Percentiles rank a stretch among this genome's conserved stretches.
Evolutionary conservation across 2,329 filamentous ascomycete genomes (phyloP).

Genomic region (Colletotrichum sp.): DNA sequence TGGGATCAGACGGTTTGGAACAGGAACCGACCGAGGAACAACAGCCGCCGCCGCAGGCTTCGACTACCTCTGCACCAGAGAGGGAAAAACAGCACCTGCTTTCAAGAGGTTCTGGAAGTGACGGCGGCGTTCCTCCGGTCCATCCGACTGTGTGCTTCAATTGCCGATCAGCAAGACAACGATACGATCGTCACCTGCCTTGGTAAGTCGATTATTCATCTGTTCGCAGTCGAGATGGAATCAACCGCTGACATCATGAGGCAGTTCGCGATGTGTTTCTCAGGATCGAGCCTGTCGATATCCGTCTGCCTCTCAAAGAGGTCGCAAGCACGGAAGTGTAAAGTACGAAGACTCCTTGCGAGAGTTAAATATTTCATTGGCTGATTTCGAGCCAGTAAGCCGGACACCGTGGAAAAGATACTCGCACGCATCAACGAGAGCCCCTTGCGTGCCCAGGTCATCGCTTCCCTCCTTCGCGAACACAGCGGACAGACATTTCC

Average conservation of each 20-base stretch:
- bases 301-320: not conserved
- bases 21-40: not conserved
- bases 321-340: conserved; percentile 25
- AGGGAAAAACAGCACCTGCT: not conserved
- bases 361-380: not conserved
- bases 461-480: not conserved
- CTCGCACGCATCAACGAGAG: conserved; percentile 29
- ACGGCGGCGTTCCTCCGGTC: not conserved
- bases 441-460: conserved; percentile 21
- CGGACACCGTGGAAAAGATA: conserved; percentile 30
- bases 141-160: not conserved
- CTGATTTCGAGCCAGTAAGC: conserved; percentile 3
- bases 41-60: not conserved
- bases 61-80: not conserved
- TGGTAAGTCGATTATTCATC: not conserved
- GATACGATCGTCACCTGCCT: not conserved
- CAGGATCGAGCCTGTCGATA: not conserved
- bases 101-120: not conserved
- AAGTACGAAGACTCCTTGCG: not conserved
- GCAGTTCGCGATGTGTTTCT: not conserved
- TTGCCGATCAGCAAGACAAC: not conserved
- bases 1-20: not conserved
- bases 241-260: not conserved
- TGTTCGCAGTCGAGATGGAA: not conserved
- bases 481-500: not conserved